Conservation (phyloP, 371 early-diverging fungal species). For the Saksenaea vasiformis region DNA sequence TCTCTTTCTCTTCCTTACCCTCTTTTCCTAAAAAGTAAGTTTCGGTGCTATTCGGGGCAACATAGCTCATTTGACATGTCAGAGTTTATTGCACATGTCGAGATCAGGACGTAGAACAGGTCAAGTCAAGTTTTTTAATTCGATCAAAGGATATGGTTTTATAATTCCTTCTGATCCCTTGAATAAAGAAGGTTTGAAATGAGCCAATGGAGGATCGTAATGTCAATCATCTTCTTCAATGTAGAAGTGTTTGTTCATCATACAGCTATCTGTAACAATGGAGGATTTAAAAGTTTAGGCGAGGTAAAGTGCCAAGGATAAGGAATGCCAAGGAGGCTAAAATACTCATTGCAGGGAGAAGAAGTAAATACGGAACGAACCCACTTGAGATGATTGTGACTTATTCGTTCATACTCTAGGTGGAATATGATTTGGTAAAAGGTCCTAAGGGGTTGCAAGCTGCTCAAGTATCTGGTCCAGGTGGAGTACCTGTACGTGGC, state of each 20-base stretch:
- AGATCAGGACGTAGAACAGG: conserved; percentile 53
- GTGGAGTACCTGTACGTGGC: conserved; percentile 71
- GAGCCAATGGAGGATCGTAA: neutral
- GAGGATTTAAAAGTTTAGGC: conserved; percentile 80
- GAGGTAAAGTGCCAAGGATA: conserved; percentile 48
- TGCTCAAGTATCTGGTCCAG: conserved; percentile 76
- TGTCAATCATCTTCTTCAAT: neutral
- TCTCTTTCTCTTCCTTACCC: conserved; percentile 1
- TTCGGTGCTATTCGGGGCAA: conserved; percentile 17
- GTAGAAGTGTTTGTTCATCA: conserved; percentile 83
- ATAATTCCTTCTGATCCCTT: conserved; percentile 68
- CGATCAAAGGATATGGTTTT: conserved; percentile 84
- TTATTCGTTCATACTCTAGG: conserved; percentile 25
- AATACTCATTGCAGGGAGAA: conserved; percentile 33
- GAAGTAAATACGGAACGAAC: conserved; percentile 23
- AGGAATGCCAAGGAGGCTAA: neutral
- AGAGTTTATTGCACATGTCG: conserved; percentile 15
- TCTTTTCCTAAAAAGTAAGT: conserved; percentile 9
- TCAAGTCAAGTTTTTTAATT: conserved; percentile 82
- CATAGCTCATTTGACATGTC: conserved; percentile 16
- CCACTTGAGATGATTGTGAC: neutral
- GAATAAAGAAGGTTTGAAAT: conserved; percentile 60
- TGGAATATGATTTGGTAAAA: conserved; percentile 74
- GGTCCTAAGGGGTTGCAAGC: conserved; percentile 84
- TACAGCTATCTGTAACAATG: conserved; percentile 75